These are phyloP conservation scores for Turritis glabra DNA, from an alignment of 345 rosid species.

Conservation along the genomic window DNA sequence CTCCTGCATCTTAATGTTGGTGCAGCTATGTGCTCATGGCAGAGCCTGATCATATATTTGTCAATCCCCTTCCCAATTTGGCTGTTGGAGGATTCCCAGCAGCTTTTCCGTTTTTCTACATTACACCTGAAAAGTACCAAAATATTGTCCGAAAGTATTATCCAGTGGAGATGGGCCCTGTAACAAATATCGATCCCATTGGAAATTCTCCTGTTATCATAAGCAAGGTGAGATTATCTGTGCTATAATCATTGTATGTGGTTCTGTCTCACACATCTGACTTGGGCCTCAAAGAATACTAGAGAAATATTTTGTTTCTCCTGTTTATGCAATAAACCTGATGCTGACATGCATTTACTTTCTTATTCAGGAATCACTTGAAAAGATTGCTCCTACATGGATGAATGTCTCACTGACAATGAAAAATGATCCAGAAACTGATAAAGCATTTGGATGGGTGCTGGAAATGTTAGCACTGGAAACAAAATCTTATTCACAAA, in stretches of 20 bases:
- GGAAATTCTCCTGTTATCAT: constrained; percentile 92
- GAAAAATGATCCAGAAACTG: constrained; percentile 96
- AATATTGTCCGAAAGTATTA: constrained; percentile 64
- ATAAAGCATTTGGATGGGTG: constrained; percentile 97
- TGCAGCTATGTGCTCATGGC: constrained; percentile 91
- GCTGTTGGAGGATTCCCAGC: constrained; percentile 71
- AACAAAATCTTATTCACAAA: background rate
- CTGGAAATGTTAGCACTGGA: constrained; percentile 79
- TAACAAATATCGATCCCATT: constrained; percentile 73
- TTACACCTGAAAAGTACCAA: constrained; percentile 61
- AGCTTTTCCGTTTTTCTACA: constrained; percentile 89
- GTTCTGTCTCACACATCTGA: constrained; percentile 10
- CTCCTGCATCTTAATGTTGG: background rate
- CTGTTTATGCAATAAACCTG: background rate
- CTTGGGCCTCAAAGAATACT: background rate
- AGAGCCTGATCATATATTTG: constrained; percentile 92
- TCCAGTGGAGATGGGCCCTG: constrained; percentile 74
- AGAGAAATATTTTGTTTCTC: background rate
- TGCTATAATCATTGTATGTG: background rate
- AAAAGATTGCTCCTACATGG: constrained; percentile 97
- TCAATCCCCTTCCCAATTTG: constrained; percentile 81
- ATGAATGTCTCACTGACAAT: constrained; percentile 88
- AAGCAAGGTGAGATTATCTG: constrained; percentile 52
- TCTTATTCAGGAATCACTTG: constrained; percentile 58
- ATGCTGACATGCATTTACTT: background rate